Conservation (phyloP, 1,284 basidiomycete species). For the Volvariella surrecta region DNA sequence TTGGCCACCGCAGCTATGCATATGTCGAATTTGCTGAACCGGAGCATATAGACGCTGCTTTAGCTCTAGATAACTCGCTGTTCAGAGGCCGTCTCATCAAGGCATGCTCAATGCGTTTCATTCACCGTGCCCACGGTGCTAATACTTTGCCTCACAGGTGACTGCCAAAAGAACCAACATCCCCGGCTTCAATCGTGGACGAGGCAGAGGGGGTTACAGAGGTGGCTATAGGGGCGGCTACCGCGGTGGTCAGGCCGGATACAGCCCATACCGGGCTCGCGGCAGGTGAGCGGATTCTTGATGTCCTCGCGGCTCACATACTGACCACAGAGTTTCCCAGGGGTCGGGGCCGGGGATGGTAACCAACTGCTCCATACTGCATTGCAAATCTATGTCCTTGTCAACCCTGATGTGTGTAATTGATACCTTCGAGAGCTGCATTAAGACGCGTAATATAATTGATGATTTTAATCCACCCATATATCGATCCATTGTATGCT, state of each 20-base stretch:
- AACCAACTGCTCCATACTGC: conserved; percentile 11
- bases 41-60: conserved; percentile 86
- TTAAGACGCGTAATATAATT: conserved; percentile 2
- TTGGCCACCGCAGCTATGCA: conserved; percentile 64
- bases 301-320: conserved; percentile 6
- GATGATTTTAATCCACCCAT: neutral
- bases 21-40: conserved; percentile 98
- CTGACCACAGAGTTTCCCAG: conserved; percentile 27
- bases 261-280: conserved; percentile 70
- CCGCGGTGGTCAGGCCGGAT: conserved; percentile 50
- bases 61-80: conserved; percentile 93
- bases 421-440: conserved; percentile 18
- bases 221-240: conserved; percentile 68
- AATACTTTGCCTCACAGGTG: conserved; percentile 42
- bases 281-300: conserved; percentile 55
- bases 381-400: neutral
- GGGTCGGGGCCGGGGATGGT: conserved; percentile 66
- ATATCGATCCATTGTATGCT: too few species aligned
- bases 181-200: conserved; percentile 80
- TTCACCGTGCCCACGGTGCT: neutral
- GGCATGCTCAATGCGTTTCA: conserved; percentile 34
- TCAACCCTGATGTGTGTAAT: conserved; percentile 4
- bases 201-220: conserved; percentile 56
- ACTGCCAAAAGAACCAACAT: conserved; percentile 90
- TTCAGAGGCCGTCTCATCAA: conserved; percentile 93